phyloP scores from a whole-genome alignment of 495 filamentous ascomycete species.

The Daldinia concentrica region DNA sequence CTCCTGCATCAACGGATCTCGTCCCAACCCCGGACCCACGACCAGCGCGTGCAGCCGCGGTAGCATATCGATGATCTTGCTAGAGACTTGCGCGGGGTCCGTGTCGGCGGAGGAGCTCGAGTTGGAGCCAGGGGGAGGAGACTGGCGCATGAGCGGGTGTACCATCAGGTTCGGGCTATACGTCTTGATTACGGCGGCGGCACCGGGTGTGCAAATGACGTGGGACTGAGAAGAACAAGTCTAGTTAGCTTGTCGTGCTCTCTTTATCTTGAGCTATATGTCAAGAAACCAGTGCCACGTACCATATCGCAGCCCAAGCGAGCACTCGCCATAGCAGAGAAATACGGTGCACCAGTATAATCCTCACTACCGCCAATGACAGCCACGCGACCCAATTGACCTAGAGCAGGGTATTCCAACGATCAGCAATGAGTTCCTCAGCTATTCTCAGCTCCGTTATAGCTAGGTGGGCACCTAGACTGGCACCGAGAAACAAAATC shows the following conservation, averaged over 20 bases:
- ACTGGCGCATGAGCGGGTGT: constrained; percentile 91
- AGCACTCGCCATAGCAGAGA: constrained; percentile 96
- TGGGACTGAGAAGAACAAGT: constrained; percentile 70
- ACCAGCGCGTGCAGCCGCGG: constrained; percentile 90
- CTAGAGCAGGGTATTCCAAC: constrained; percentile 52
- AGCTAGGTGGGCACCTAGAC: no score
- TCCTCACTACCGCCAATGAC: constrained; percentile 96
- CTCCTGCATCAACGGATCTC: constrained; percentile 89
- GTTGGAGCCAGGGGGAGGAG: constrained; percentile 52
- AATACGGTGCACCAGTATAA: constrained; percentile 97
- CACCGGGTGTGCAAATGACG: constrained; percentile 92
- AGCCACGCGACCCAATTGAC: constrained; percentile 89
- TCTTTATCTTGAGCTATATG: background rate
- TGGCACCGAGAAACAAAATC: background rate
- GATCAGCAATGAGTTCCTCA: background rate
- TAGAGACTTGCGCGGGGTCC: constrained; percentile 65
- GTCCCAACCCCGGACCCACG: constrained; percentile 89
- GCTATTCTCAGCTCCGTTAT: background rate
- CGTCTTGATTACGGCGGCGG: constrained; percentile 90
- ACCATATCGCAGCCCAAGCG: constrained; percentile 87
- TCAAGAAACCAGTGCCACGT: constrained; percentile 25
- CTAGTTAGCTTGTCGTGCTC: background rate
- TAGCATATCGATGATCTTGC: constrained; percentile 81
- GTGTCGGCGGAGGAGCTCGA: constrained; percentile 52
- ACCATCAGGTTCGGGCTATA: constrained; percentile 99